Evolutionary conservation across 257 asterid genomes (phyloP).

Genomic region (Solanum chiquidenum): DNA sequence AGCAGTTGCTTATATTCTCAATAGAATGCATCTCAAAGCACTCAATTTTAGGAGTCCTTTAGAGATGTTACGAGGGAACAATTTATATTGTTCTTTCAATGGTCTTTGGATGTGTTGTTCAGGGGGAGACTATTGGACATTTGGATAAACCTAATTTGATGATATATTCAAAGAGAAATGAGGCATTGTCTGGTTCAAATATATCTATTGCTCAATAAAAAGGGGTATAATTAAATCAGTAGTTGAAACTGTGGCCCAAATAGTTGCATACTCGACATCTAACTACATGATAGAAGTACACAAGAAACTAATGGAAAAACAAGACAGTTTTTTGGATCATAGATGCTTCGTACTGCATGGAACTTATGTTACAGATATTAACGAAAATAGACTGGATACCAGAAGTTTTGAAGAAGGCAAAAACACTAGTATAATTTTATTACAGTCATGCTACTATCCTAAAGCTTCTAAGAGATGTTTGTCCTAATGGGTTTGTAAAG

Average conservation of each 20-base stretch:
- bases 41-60: not conserved
- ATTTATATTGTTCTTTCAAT: too few relatives aligned
- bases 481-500: conserved; percentile 7
- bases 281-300: conserved; percentile 33
- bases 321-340: conserved; percentile 37
- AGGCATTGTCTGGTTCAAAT: too few relatives aligned
- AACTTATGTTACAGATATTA: conserved; percentile 10
- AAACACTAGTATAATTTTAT: conserved; percentile 25
- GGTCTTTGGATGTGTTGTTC: not conserved
- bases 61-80: too few relatives aligned
- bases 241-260: conserved; percentile 25
- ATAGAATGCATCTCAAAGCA: not conserved
- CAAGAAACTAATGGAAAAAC: conserved; percentile 21
- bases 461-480: conserved; percentile 13
- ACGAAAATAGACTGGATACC: not conserved
- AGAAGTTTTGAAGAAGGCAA: conserved; percentile 31
- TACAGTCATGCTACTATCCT: conserved; percentile 9
- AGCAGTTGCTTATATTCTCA: too few relatives aligned
- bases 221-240: not conserved
- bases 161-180: not conserved
- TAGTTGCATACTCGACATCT: conserved; percentile 1
- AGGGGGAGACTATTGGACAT: not conserved
- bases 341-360: not conserved
- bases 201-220: not conserved
- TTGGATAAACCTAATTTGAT: not conserved